phyloP scores from a whole-genome alignment of 1,139 yeast genomes.

The Hanseniaspora uvarum region DNA sequence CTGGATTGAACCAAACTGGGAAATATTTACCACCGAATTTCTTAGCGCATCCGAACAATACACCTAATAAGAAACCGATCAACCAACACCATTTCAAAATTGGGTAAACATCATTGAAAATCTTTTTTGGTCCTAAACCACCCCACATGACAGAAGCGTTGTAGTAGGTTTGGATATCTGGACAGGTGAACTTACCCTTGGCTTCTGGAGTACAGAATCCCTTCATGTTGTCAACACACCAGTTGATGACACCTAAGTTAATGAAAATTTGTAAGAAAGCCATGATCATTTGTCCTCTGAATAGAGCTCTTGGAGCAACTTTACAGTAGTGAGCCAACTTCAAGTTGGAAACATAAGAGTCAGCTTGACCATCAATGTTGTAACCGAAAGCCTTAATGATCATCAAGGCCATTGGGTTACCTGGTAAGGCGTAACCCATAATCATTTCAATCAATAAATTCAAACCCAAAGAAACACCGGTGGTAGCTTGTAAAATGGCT shows the following conservation, averaged over 20 bases:
- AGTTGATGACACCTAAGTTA: slow-evolving; percentile 44
- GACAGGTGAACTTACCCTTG: slow-evolving; percentile 38
- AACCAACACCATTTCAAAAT: slow-evolving; percentile 43
- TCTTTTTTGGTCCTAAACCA: slow-evolving; percentile 54
- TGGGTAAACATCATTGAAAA: slow-evolving; percentile 44
- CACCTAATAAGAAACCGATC: slow-evolving; percentile 42
- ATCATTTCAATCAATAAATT: slow-evolving; percentile 53
- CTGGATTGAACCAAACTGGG: slow-evolving; percentile 38
- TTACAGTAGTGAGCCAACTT: slow-evolving; percentile 53
- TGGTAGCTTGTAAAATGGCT: slow-evolving; percentile 41
- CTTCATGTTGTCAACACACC: slow-evolving; percentile 41
- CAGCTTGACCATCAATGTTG: slow-evolving; percentile 55
- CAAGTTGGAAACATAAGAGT: slow-evolving; percentile 44
- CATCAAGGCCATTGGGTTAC: slow-evolving; percentile 52
- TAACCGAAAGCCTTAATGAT: slow-evolving; percentile 50
- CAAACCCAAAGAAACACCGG: slow-evolving; percentile 45
- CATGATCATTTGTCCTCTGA: slow-evolving; percentile 48
- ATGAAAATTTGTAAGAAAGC: slow-evolving; percentile 39
- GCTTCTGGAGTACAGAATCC: slow-evolving; percentile 41
- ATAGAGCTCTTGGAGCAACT: slow-evolving; percentile 52
- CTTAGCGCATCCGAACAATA: slow-evolving; percentile 38
- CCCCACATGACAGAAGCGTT: slow-evolving; percentile 54
- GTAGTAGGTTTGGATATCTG: slow-evolving; percentile 39
- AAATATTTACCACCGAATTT: slow-evolving; percentile 32
- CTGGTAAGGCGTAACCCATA: slow-evolving; percentile 54